Conservation (phyloP, 2,329 filamentous ascomycete genomes). For the Cryoendolithus antarcticus region DNA sequence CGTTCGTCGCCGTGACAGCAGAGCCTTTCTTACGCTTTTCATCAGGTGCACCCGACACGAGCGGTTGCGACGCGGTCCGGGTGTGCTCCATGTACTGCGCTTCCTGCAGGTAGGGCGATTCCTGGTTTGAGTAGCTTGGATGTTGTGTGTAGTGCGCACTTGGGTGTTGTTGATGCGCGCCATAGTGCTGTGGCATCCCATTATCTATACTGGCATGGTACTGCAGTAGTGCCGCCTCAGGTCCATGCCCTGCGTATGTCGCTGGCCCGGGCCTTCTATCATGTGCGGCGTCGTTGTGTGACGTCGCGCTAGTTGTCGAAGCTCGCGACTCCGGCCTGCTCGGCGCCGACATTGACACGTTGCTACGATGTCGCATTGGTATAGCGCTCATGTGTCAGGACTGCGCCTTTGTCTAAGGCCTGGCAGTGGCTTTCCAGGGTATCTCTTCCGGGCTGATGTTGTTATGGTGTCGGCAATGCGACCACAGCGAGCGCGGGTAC, state of each 20-base stretch:
- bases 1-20: constrained; percentile 66
- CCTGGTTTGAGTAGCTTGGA: constrained; percentile 13
- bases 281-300: constrained; percentile 16
- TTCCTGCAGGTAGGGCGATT: constrained; percentile 16
- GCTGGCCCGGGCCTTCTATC: constrained; percentile 11
- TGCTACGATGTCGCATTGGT: constrained; percentile 9
- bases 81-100: constrained; percentile 14
- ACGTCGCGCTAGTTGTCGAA: constrained; percentile 23
- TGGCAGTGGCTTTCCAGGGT: too few relatives aligned
- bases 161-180: constrained; percentile 8
- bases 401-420: too few relatives aligned
- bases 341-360: constrained; percentile 15
- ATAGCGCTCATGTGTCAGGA: constrained; percentile 5
- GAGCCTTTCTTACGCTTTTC: constrained; percentile 41
- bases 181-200: constrained; percentile 4
- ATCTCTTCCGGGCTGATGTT: too few relatives aligned
- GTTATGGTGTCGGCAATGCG: too few relatives aligned
- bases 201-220: constrained; percentile 17
- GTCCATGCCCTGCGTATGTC: constrained; percentile 11
- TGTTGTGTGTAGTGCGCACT: constrained; percentile 13
- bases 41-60: constrained; percentile 21
- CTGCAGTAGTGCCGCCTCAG: constrained; percentile 21
- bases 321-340: constrained; percentile 21
- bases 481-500: too few relatives aligned
- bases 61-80: constrained; percentile 16